Evolutionary conservation across 225 moss, liverwort and hornwort genomes (phyloP).

Genomic region (Physcomitrellopsis africana): DNA sequence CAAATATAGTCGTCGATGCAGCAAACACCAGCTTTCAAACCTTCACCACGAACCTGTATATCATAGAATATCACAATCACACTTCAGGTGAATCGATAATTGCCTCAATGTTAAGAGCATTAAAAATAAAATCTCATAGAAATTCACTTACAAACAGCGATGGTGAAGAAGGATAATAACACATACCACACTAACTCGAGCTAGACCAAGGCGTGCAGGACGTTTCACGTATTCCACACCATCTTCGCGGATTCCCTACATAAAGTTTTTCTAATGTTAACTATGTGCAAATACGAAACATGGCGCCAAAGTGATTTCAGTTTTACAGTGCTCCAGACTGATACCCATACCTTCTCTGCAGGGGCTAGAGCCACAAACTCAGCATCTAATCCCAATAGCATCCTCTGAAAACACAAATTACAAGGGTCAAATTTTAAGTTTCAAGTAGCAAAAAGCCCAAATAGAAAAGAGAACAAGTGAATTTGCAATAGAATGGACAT

Average conservation of each 20-base stretch:
- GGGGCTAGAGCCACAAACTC: slow-evolving; percentile 69
- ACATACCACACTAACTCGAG: slow-evolving; percentile 78
- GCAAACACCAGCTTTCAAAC: slow-evolving; percentile 62
- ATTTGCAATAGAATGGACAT: slow-evolving; percentile 1
- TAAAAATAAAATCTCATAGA: slow-evolving; percentile 1
- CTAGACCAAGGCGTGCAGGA: slow-evolving; percentile 65
- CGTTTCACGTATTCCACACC: slow-evolving; percentile 64
- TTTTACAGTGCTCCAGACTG: not conserved
- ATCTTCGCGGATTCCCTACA: slow-evolving; percentile 64
- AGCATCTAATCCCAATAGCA: slow-evolving; percentile 74
- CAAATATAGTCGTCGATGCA: slow-evolving; percentile 74
- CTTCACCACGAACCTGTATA: slow-evolving; percentile 73
- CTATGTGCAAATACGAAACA: slow-evolving; percentile 18
- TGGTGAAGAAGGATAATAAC: slow-evolving; percentile 13
- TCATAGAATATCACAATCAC: slow-evolving; percentile 13
- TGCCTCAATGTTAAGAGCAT: not conserved
- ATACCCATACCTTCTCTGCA: slow-evolving; percentile 59
- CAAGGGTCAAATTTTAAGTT: slow-evolving; percentile 6
- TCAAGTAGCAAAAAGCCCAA: slow-evolving; percentile 2
- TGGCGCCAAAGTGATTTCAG: slow-evolving; percentile 14
- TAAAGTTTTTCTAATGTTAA: slow-evolving; percentile 18
- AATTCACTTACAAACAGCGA: slow-evolving; percentile 3
- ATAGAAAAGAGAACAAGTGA: not conserved
- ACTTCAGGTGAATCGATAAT: not conserved
- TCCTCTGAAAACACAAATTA: slow-evolving; percentile 49